A percentile compares a stretch with the other conserved stretches of the same genome.
These are phyloP conservation scores for Wallacemonas sp. DNA, from an alignment of 208 protist species.

Conservation along the genomic window DNA sequence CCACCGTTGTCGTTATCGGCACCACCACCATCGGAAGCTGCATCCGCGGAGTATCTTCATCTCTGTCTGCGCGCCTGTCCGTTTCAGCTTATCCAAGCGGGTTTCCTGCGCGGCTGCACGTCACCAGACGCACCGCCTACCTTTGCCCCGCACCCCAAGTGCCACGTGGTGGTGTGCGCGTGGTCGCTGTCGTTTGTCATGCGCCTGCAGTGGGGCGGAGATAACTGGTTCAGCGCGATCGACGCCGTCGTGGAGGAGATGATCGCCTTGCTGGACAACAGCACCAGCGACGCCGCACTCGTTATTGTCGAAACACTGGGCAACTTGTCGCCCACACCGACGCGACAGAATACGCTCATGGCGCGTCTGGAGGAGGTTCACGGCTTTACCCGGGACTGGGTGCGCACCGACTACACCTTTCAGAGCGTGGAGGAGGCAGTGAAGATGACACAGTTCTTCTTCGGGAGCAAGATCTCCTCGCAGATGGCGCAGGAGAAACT, in stretches of 20 bases:
- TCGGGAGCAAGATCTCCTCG: conserved; percentile 46
- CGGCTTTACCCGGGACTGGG: conserved; percentile 64
- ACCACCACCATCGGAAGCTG: too few relatives aligned
- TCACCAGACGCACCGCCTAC: background rate
- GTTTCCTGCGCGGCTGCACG: conserved; percentile 32
- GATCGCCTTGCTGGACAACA: conserved; percentile 36
- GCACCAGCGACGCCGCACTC: conserved; percentile 42
- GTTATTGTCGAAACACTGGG: conserved; percentile 85
- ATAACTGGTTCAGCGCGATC: conserved; percentile 63
- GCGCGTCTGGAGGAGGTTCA: conserved; percentile 57
- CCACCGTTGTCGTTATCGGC: too few relatives aligned
- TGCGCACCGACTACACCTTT: conserved; percentile 87
- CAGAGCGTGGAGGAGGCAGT: conserved; percentile 43
- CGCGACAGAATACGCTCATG: conserved; percentile 66
- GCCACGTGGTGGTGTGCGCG: conserved; percentile 67
- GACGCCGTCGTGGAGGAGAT: conserved; percentile 50
- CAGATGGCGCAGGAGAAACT: conserved; percentile 14
- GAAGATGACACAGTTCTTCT: conserved; percentile 79
- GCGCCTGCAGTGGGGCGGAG: conserved; percentile 71
- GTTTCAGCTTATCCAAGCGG: conserved; percentile 49
- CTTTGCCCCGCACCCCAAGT: conserved; percentile 35
- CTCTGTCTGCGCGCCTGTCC: conserved; percentile 51
- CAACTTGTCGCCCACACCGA: conserved; percentile 50
- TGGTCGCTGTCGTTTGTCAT: conserved; percentile 89
- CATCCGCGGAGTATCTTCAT: too few relatives aligned